Conservation (phyloP, 129 eudicot species). For the Tanacetum coccineum region DNA sequence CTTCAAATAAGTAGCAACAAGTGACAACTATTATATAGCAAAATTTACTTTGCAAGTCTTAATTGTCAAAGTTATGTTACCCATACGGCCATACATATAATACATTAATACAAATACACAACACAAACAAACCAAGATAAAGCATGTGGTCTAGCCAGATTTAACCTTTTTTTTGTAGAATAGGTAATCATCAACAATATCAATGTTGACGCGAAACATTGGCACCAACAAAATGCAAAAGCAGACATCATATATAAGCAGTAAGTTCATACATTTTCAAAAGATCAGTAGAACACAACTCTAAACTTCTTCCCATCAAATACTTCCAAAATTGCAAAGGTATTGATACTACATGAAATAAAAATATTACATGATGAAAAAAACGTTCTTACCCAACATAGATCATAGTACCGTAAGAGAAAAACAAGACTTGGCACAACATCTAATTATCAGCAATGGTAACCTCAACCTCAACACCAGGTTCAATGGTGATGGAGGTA, state of each 20-base stretch:
- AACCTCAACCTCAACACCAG: constrained; percentile 94
- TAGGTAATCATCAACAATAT: not conserved
- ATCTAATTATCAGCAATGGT: constrained; percentile 68
- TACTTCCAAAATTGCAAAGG: constrained; percentile 28
- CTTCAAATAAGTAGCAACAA: too few relatives aligned
- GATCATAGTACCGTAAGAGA: constrained; percentile 15
- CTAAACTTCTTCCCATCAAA: constrained; percentile 13
- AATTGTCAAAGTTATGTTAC: too few relatives aligned
- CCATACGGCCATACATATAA: too few relatives aligned
- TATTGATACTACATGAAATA: constrained; percentile 25
- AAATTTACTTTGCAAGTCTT: too few relatives aligned
- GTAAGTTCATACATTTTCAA: constrained; percentile 12
- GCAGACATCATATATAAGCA: not conserved
- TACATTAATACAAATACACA: too few relatives aligned
- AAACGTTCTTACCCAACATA: constrained; percentile 18
- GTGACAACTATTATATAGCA: too few relatives aligned
- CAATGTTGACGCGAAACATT: not conserved
- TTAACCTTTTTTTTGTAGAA: not conserved
- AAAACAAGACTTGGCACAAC: not conserved
- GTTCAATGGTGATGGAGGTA: constrained; percentile 87
- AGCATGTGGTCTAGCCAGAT: too few relatives aligned
- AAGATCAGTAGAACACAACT: constrained; percentile 15
- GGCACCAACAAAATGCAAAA: not conserved
- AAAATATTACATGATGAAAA: constrained; percentile 19
- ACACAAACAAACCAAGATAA: too few relatives aligned